These are phyloP conservation scores for Drosera spatulata DNA, from an alignment of 179 eudicot genomes.

Conservation along the genomic window DNA sequence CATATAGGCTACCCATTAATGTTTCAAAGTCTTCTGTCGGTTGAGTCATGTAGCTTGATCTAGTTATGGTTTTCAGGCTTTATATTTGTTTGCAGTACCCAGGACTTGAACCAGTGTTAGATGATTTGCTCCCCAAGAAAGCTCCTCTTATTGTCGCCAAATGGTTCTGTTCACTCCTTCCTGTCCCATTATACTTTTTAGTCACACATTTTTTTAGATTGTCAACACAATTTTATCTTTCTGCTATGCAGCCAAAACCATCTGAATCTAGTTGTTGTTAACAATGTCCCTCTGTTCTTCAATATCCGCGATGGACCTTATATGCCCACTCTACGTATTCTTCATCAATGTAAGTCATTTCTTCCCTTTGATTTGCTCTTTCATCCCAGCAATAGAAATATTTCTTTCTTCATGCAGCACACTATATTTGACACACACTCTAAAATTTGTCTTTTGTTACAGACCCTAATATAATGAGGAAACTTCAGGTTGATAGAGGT, in stretches of 20 bases:
- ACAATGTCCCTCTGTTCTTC: slow-evolving; percentile 89
- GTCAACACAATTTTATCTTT: slow-evolving; percentile 7
- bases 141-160: slow-evolving; percentile 87
- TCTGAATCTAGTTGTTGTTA: slow-evolving; percentile 85
- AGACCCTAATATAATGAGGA: slow-evolving; percentile 96
- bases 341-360: slow-evolving; percentile 71
- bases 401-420: background rate
- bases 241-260: slow-evolving; percentile 68
- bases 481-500: slow-evolving; percentile 92
- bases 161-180: slow-evolving; percentile 39
- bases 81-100: slow-evolving; percentile 62
- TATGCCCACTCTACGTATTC: slow-evolving; percentile 96
- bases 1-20: slow-evolving; percentile 3
- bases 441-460: slow-evolving; percentile 13
- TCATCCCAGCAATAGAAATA: background rate
- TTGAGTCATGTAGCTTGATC: background rate
- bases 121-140: slow-evolving; percentile 92
- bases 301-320: slow-evolving; percentile 97
- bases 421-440: background rate
- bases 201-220: background rate
- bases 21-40: background rate
- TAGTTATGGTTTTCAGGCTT: background rate
- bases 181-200: background rate
- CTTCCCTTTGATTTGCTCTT: no score
- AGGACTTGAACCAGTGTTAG: slow-evolving; percentile 89